These are phyloP conservation scores for Chamaenerion angustifolium DNA, from an alignment of 345 rosid species.

Conservation along the genomic window DNA sequence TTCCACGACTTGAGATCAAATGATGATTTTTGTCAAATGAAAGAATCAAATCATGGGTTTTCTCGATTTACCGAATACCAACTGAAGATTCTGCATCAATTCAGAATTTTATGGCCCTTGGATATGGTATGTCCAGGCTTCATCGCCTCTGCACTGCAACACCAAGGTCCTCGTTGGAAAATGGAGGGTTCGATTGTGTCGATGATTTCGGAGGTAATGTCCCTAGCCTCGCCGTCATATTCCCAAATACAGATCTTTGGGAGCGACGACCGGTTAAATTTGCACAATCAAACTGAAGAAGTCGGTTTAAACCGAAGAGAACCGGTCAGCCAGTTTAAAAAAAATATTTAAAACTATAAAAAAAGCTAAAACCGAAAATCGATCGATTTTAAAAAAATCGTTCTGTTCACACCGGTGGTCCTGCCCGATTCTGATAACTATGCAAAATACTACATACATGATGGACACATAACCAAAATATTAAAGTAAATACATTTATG, in stretches of 20 bases:
- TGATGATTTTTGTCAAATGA: conserved; percentile 1
- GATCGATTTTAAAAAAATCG: no score
- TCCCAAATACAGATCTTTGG: conserved; percentile 96
- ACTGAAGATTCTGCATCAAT: conserved; percentile 81
- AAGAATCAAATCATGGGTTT: background rate
- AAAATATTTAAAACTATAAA: no score
- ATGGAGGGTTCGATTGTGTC: conserved; percentile 64
- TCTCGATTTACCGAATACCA: conserved; percentile 57
- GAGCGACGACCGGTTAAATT: no score
- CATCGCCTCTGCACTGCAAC: conserved; percentile 60
- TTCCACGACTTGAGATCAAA: conserved; percentile 1
- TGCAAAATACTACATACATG: no score
- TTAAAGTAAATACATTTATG: no score
- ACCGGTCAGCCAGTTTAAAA: no score
- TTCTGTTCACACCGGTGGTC: no score
- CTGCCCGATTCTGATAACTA: no score
- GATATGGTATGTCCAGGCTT: conserved; percentile 83
- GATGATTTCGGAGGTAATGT: conserved; percentile 79
- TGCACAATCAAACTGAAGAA: no score
- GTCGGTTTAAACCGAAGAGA: no score
- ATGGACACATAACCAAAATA: no score
- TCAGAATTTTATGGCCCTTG: conserved; percentile 87
- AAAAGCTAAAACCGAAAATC: no score
- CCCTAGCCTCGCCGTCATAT: conserved; percentile 92
- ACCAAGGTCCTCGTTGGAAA: conserved; percentile 38